Evolutionary conservation across 176 grass and related monocot species (phyloP).

Genomic region (Echinochloa phyllopogon): DNA sequence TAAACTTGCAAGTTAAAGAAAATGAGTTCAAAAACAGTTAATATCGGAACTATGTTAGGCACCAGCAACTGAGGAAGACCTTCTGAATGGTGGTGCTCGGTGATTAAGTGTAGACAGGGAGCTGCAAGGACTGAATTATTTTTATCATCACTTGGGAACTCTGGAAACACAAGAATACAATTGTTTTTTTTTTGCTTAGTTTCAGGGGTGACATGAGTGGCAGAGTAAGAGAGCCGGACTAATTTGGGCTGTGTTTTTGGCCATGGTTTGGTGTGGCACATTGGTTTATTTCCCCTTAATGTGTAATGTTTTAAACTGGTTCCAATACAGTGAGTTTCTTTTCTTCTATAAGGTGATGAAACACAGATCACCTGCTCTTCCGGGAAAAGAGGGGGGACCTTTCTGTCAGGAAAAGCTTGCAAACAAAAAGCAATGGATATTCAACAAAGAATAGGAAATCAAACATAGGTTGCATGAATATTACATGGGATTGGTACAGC

Average conservation of each 20-base stretch:
- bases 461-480: background rate
- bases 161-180: background rate
- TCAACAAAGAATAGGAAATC: background rate
- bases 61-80: background rate
- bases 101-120: background rate
- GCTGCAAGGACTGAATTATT: background rate
- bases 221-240: background rate
- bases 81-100: background rate
- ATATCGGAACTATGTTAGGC: background rate
- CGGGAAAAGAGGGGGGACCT: background rate
- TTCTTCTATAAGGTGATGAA: background rate
- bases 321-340: background rate
- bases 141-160: background rate
- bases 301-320: background rate
- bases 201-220: background rate
- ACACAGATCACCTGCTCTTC: background rate
- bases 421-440: background rate
- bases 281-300: background rate
- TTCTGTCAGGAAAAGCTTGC: background rate
- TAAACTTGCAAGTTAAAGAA: background rate
- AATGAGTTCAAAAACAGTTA: background rate
- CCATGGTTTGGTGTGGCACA: background rate
- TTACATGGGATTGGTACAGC: background rate
- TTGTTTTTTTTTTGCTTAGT: background rate
- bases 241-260: background rate